Evolutionary conservation across 495 filamentous ascomycete species (phyloP), one percentile per base, ranked within the genome.

Genomic region (Aspergillus saccharolyticus): DNA sequence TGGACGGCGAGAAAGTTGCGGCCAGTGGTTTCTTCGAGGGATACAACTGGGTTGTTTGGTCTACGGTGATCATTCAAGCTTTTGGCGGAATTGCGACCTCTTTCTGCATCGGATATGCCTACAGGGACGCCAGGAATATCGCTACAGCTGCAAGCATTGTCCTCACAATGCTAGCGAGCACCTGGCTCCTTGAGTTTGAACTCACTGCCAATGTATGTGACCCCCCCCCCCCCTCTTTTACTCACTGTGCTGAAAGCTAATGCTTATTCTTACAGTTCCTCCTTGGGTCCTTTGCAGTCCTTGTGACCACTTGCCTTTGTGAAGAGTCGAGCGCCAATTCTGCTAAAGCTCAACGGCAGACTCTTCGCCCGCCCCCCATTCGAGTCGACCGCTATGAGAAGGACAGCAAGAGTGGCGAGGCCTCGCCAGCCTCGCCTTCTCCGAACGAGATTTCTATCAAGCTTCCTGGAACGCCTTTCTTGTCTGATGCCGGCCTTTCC

Each of bases 31-130:
- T 97, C 70, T 97, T 97, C 65, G 87, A 87, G 18, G 94, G 94
- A 8, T 98, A 97, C 74, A 96, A 93, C 70, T 82, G 80, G 74
- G 79, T 92, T 24, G 94, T 97, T 4, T 97, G 92, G 93, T 80
- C 85, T 2, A 86, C 90, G 15, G 87, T 98, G 55, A 58, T 81
- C 2, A 79, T 92, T 49, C 94, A 98, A 66, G 89, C 93, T 0
- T 64, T 86, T 12, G 91, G 91, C 43, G 94, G 94, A 8, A 80
- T 97, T 14, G 65, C 93, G 5, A 83, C 91, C 10, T 89, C 90
- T 1, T 81, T 96, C 52, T 91, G 87, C 70, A 86, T 96, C 68
- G 89, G 89, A 49, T 89, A 91, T 66, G 87, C 90, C 4, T 62
- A 74, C 50, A 64, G 64, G 22, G 71, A 73, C 39, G 87, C 94